These are phyloP conservation scores for Coemansia umbellata DNA, from an alignment of 192 early-diverging fungal species.

Conservation along the genomic window DNA sequence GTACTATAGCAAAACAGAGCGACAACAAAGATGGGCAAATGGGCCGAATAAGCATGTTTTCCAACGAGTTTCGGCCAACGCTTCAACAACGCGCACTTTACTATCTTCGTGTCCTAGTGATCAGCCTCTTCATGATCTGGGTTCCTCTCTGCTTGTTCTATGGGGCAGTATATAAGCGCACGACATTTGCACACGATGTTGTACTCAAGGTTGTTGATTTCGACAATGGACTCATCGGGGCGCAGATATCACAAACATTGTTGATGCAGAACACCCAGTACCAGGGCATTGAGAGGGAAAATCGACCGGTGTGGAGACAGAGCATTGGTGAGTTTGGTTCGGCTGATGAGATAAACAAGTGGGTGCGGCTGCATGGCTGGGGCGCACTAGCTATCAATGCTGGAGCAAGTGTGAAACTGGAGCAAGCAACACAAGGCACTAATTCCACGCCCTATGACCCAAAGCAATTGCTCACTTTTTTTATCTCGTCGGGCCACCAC, in stretches of 20 bases:
- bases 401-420: slow-evolving; percentile 5
- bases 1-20: too few relatives aligned
- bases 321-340: not conserved
- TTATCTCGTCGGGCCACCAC: slow-evolving; percentile 13
- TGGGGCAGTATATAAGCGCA: slow-evolving; percentile 16
- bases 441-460: not conserved
- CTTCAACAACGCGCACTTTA: slow-evolving; percentile 1
- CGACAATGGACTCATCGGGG: slow-evolving; percentile 13
- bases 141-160: slow-evolving; percentile 10
- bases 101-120: slow-evolving; percentile 14
- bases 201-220: slow-evolving; percentile 10
- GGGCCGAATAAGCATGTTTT: slow-evolving; percentile 6
- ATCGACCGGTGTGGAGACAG: slow-evolving; percentile 1
- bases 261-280: not conserved
- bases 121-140: slow-evolving; percentile 15
- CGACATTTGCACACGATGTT: not conserved
- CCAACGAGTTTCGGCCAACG: not conserved
- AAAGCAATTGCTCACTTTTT: slow-evolving; percentile 3
- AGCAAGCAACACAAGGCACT: not conserved
- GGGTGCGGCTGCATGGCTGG: slow-evolving; percentile 26
- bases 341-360: not conserved
- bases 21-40: too few relatives aligned
- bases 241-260: slow-evolving; percentile 2
- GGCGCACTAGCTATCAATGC: slow-evolving; percentile 23
- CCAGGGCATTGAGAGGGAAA: too few relatives aligned